These are phyloP conservation scores for Aspergillus jensenii DNA, from an alignment of 2,329 filamentous ascomycete genomes.

Conservation along the genomic window DNA sequence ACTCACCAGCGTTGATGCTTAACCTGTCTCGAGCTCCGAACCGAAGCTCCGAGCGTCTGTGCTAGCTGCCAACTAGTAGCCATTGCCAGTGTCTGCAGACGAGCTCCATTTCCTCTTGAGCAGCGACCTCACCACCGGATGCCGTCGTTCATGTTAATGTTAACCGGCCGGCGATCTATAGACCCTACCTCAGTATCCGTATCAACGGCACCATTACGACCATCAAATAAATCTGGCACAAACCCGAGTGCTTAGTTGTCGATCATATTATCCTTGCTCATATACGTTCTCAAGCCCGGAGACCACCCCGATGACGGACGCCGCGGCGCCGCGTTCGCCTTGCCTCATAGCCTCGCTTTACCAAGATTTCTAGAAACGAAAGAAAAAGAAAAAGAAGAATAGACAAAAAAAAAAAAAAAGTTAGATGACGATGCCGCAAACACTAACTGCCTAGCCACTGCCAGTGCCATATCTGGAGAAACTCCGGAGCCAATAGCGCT, in stretches of 20 bases:
- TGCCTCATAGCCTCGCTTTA: not conserved
- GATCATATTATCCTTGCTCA: slow-evolving; percentile 12
- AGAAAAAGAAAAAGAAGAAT: too few species aligned
- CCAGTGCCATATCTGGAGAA: too few species aligned
- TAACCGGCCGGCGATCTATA: not conserved
- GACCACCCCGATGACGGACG: not conserved
- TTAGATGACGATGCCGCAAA: too few species aligned
- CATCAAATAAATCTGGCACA: slow-evolving; percentile 5
- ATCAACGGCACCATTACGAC: not conserved
- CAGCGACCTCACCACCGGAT: too few species aligned
- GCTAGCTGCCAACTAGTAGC: not conserved
- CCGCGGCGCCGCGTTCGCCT: not conserved
- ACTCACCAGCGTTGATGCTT: too few species aligned
- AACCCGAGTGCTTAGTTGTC: slow-evolving; percentile 7
- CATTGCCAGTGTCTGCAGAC: not conserved
- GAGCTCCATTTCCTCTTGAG: too few species aligned
- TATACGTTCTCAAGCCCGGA: not conserved
- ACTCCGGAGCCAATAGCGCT: too few species aligned
- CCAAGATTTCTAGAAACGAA: too few species aligned
- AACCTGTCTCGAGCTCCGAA: too few species aligned
- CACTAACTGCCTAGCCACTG: too few species aligned
- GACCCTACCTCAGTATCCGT: not conserved
- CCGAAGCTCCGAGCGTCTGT: not conserved
- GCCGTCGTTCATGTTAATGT: too few species aligned
- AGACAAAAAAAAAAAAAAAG: too few species aligned